A percentile compares a stretch with the other conserved stretches of the same genome.
Conservation (phyloP, 495 filamentous ascomycete genomes). For the Podospora appendiculata region DNA sequence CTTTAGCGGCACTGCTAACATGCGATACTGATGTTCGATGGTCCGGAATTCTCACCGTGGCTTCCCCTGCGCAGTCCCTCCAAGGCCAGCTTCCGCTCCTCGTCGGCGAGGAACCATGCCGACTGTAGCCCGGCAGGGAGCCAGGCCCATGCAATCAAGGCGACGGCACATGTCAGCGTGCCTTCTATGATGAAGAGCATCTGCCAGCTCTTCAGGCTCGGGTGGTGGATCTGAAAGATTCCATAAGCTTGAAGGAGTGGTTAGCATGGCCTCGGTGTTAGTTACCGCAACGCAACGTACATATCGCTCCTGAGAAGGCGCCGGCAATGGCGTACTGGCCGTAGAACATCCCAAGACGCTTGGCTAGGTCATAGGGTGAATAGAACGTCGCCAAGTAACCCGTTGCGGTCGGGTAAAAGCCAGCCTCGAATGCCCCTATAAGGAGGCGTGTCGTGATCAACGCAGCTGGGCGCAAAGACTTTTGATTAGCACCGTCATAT, state of each 20-base stretch:
- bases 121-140: slow-evolving; percentile 39
- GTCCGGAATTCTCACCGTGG: not conserved
- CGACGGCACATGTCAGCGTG: slow-evolving; percentile 36
- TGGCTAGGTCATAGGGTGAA: slow-evolving; percentile 46
- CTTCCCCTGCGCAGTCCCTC: slow-evolving; percentile 14
- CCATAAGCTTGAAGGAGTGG: slow-evolving; percentile 12
- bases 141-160: slow-evolving; percentile 41
- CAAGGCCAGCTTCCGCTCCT: slow-evolving; percentile 39
- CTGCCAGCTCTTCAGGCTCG: slow-evolving; percentile 42
- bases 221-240: slow-evolving; percentile 18
- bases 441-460: slow-evolving; percentile 14
- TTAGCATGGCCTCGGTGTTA: not conserved
- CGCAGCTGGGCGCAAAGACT: not conserved
- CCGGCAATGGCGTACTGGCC: slow-evolving; percentile 51
- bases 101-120: slow-evolving; percentile 46
- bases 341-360: slow-evolving; percentile 46
- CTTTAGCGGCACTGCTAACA: no score
- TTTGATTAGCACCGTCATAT: not conserved
- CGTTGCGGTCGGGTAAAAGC: slow-evolving; percentile 47
- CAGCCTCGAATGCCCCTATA: slow-evolving; percentile 28
- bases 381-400: slow-evolving; percentile 50
- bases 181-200: slow-evolving; percentile 53
- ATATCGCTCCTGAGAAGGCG: slow-evolving; percentile 40
- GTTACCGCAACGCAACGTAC: slow-evolving; percentile 14
- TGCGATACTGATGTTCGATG: no score